Conservation (phyloP, 2,329 filamentous ascomycete species). For the Nigrograna mackinnonii region DNA sequence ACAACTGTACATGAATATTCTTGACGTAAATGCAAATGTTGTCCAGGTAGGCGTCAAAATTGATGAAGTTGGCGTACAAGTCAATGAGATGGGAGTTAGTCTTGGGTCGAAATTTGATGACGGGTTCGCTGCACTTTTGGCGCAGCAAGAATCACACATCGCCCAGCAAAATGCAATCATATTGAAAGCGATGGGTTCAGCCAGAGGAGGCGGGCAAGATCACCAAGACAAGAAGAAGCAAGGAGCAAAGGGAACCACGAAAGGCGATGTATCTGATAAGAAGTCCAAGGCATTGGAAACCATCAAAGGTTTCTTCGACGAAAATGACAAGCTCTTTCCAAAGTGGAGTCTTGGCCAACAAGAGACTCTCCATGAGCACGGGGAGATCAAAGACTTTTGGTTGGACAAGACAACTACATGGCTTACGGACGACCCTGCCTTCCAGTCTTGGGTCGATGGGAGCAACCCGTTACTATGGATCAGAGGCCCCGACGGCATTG, state of each 20-base stretch:
- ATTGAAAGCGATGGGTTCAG: slow-evolving; percentile 1
- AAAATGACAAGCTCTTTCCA: slow-evolving; percentile 8
- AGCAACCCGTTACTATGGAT: slow-evolving; percentile 28
- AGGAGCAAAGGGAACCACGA: slow-evolving; percentile 4
- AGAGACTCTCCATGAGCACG: slow-evolving; percentile 5
- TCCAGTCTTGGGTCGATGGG: slow-evolving; percentile 28
- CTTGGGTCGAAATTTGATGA: too few relatives aligned
- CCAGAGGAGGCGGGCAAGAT: slow-evolving; percentile 1
- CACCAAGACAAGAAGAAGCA: slow-evolving; percentile 11
- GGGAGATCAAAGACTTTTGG: slow-evolving; percentile 31
- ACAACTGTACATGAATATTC: slow-evolving; percentile 4
- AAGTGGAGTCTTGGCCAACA: slow-evolving; percentile 7
- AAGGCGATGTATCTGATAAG: slow-evolving; percentile 13
- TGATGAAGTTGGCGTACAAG: neutral
- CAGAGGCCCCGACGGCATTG: slow-evolving; percentile 30
- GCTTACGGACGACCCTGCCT: slow-evolving; percentile 29
- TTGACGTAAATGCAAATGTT: slow-evolving; percentile 1
- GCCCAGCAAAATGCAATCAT: slow-evolving; percentile 1
- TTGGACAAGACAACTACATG: slow-evolving; percentile 35
- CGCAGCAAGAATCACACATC: neutral
- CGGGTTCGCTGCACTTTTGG: too few relatives aligned
- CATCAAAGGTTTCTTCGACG: slow-evolving; percentile 23
- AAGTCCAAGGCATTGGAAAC: slow-evolving; percentile 9
- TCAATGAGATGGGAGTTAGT: slow-evolving; percentile 1
- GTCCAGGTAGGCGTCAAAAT: neutral